Base-by-base conservation (phyloP, 2,329 filamentous ascomycete genomes). In the Fusarium hainanense region DNA sequence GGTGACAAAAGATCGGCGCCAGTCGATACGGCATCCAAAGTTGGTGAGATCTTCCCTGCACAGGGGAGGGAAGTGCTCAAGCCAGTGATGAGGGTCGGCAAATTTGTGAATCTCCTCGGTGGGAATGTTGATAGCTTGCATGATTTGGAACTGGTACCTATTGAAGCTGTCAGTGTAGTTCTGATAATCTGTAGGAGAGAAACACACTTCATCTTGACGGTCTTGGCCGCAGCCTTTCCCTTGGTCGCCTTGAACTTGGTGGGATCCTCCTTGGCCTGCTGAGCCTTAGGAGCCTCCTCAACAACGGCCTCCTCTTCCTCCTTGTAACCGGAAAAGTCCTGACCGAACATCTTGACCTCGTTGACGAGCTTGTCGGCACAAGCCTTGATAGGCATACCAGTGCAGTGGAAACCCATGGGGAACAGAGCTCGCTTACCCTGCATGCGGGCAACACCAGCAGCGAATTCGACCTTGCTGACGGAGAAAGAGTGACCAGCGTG, bases 311-410 rank as follows among this genome's bases (percentile, higher is more conserved):
- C 81, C 58, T 83, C 84, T 13, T 92, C 89, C 58, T 89, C 88
- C 56, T 87, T 85, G 80, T 93, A 97, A 48, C 87, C 85, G 76
- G 94, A 91, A 69, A 98, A 98, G 76, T 94, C 90, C 77, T 91
- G 83, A 23, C 96, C 96, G 76, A 98, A 99, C 82, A 92, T 85
- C 81, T 93, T 89, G 59, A 98, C 91, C 82, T 99, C 96, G 68
- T 93, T 90, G 63, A 91, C 89, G 47, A 99, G 88, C 85, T 98
- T 98, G 85, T 99, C 95, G 57, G 96, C 94, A 76, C 93, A 97
- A 8, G 96, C 94, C 82, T 98, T 98, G 85, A 99, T 99, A 47
- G 94, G 94, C 91, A 99, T 97, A 75, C 96, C 96, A 0, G 95
- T 98, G 82, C 81, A 82, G 85, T 99, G 96, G 84, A 94, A 99